Percentiles rank a stretch among this genome's conserved stretches.
These are phyloP conservation scores for Pythium vanterpoolii DNA, from an alignment of 352 stramenopile genomes.

Conservation along the genomic window DNA sequence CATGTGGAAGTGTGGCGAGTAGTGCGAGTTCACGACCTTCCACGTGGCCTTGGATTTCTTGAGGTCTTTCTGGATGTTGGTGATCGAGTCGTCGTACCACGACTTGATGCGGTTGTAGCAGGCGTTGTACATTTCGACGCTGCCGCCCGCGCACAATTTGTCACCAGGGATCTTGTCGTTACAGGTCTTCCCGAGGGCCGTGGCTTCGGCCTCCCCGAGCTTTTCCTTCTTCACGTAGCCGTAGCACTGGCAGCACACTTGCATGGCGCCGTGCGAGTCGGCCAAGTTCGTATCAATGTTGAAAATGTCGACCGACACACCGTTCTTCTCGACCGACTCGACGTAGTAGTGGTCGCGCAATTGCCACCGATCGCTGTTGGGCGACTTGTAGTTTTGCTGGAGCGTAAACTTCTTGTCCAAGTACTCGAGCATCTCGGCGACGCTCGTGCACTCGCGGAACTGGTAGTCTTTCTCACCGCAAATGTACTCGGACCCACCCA, in stretches of 20 bases:
- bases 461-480: constrained; percentile 87
- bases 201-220: constrained; percentile 40
- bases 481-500: constrained; percentile 80
- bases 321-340: constrained; percentile 69
- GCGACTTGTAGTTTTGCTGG: constrained; percentile 78
- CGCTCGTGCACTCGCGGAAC: constrained; percentile 73
- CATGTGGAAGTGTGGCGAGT: constrained; percentile 89
- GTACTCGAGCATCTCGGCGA: constrained; percentile 75
- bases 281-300: constrained; percentile 87
- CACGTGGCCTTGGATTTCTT: constrained; percentile 69
- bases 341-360: constrained; percentile 86
- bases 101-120: constrained; percentile 70
- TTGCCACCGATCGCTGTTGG: constrained; percentile 75
- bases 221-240: constrained; percentile 73
- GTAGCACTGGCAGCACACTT: constrained; percentile 89
- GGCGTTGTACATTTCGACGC: constrained; percentile 68
- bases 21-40: constrained; percentile 90
- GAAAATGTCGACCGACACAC: constrained; percentile 85
- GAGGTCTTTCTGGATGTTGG: constrained; percentile 67
- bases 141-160: constrained; percentile 67
- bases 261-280: constrained; percentile 78
- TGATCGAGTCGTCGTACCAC: constrained; percentile 77
- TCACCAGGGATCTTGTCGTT: constrained; percentile 63
- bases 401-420: constrained; percentile 80
- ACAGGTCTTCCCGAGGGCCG: constrained; percentile 61